Evolutionary conservation across 176 grass and related monocot genomes (phyloP).

Genomic region (Zea luxurians): DNA sequence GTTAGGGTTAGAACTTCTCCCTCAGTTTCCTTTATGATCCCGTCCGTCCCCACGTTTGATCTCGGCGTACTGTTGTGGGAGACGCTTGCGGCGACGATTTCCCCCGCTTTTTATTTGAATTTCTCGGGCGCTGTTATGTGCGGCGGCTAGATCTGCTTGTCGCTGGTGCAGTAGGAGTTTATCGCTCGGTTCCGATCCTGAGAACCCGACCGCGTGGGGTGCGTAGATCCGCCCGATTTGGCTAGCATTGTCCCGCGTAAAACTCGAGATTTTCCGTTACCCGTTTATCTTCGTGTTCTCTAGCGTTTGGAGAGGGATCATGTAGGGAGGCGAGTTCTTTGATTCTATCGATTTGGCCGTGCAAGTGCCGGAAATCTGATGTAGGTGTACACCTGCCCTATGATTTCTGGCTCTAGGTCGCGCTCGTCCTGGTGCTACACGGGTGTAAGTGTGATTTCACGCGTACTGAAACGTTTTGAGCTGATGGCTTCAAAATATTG

Average conservation of each 20-base stretch:
- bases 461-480: not conserved
- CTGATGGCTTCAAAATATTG: not conserved
- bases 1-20: constrained; percentile 8
- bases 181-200: constrained; percentile 6
- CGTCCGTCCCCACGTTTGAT: not conserved
- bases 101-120: not conserved
- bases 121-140: not conserved
- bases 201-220: too few relatives aligned
- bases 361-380: not conserved
- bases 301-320: too few relatives aligned
- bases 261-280: not conserved
- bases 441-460: not conserved
- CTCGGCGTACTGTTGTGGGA: not conserved
- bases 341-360: not conserved
- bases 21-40: not conserved
- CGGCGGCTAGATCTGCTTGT: constrained; percentile 22
- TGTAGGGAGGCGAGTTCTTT: not conserved
- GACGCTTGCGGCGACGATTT: not conserved
- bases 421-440: not conserved
- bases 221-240: constrained; percentile 17
- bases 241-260: not conserved
- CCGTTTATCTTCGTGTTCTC: too few relatives aligned
- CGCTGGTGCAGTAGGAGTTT: not conserved
- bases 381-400: not conserved
- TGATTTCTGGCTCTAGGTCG: not conserved